A percentile compares a stretch with the other conserved stretches of the same genome.
These are phyloP conservation scores for Cutaneotrichosporon arboriforme DNA, from an alignment of 1,284 basidiomycete genomes.

Conservation along the genomic window DNA sequence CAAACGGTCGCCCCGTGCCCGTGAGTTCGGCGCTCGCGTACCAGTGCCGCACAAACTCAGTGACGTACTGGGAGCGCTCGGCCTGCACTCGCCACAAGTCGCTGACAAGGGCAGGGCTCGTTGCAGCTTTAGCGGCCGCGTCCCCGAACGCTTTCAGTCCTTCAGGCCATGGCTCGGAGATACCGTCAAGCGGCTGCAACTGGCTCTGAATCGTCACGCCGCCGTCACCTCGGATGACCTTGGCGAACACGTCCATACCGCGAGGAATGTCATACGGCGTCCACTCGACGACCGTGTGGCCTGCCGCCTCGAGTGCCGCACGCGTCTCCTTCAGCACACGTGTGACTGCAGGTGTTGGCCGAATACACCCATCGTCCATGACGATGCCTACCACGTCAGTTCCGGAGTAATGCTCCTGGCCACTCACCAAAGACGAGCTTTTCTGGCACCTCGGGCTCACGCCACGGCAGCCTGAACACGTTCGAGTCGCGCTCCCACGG, in stretches of 20 bases:
- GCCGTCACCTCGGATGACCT: slow-evolving; percentile 14
- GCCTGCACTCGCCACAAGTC: slow-evolving; percentile 18
- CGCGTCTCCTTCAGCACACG: slow-evolving; percentile 59
- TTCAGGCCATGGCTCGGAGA: slow-evolving; percentile 18
- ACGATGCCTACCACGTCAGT: slow-evolving; percentile 31
- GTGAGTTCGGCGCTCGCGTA: slow-evolving; percentile 1
- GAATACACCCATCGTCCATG: slow-evolving; percentile 54
- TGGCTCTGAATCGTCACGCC: slow-evolving; percentile 3
- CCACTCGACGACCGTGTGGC: slow-evolving; percentile 55
- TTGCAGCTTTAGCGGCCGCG: background rate
- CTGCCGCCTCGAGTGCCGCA: slow-evolving; percentile 56
- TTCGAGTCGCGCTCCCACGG: slow-evolving; percentile 66
- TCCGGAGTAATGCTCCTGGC: no score
- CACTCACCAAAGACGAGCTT: slow-evolving; percentile 49
- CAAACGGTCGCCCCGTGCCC: slow-evolving; percentile 13
- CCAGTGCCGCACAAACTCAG: slow-evolving; percentile 8
- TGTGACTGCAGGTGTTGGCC: slow-evolving; percentile 62
- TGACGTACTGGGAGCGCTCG: slow-evolving; percentile 9
- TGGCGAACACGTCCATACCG: background rate
- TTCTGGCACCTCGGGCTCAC: slow-evolving; percentile 55
- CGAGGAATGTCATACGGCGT: slow-evolving; percentile 13
- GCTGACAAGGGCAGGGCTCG: slow-evolving; percentile 4
- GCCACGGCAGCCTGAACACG: slow-evolving; percentile 59
- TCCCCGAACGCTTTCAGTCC: slow-evolving; percentile 2
- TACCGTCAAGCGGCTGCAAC: background rate